These are phyloP conservation scores for Capniomyces stellatus DNA, from an alignment of 371 early-diverging fungal species.

Conservation along the genomic window DNA sequence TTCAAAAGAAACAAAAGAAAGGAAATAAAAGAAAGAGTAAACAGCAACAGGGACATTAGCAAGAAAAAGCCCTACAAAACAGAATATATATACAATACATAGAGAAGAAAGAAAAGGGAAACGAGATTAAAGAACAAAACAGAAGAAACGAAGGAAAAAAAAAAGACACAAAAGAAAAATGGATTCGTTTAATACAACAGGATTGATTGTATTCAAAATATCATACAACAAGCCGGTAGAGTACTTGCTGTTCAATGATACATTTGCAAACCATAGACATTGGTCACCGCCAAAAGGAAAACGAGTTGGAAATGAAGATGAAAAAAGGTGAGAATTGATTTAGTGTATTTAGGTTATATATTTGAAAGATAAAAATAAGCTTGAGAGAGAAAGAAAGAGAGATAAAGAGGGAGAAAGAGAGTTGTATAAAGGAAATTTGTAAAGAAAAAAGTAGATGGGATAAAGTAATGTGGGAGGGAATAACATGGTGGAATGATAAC, in stretches of 20 bases:
- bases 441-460: neutral
- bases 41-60: too few species aligned
- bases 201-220: conserved; percentile 58
- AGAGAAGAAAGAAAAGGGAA: too few species aligned
- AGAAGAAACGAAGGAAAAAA: neutral
- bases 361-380: too few species aligned
- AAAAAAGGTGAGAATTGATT: conserved; percentile 66
- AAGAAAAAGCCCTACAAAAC: too few species aligned
- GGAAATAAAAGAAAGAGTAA: too few species aligned
- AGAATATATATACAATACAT: too few species aligned
- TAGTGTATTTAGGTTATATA: too few species aligned
- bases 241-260: conserved; percentile 67
- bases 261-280: conserved; percentile 57
- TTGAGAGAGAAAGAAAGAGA: neutral
- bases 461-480: neutral
- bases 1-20: too few species aligned
- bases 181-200: conserved; percentile 30
- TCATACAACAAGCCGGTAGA: conserved; percentile 45
- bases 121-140: too few species aligned
- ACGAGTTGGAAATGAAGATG: conserved; percentile 60
- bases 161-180: conserved; percentile 4
- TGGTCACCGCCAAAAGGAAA: conserved; percentile 75
- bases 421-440: neutral
- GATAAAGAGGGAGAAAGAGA: neutral
- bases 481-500: too few species aligned